Conservation (phyloP, 192 early-diverging fungal genomes). For the Backusella psychrophila region DNA sequence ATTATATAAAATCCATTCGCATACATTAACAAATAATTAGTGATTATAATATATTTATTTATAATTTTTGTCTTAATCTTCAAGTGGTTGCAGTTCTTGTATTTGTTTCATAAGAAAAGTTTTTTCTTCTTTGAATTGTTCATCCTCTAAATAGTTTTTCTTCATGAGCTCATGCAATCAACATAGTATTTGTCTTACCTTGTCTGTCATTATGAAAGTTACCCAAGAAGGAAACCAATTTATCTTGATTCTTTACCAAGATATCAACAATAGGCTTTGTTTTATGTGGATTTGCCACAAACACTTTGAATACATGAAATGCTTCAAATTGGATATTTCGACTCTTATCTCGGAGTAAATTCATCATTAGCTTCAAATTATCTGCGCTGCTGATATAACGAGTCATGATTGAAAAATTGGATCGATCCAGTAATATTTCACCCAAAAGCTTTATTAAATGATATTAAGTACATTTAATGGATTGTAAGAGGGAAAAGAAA, state of each 20-base stretch:
- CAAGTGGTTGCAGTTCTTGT: slow-evolving; percentile 40
- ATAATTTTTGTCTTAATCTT: slow-evolving; percentile 12
- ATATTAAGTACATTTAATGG: background rate
- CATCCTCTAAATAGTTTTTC: slow-evolving; percentile 68
- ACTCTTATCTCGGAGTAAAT: slow-evolving; percentile 88
- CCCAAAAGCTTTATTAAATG: slow-evolving; percentile 71
- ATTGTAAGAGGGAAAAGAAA: background rate
- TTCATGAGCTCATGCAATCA: background rate
- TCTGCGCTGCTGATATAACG: slow-evolving; percentile 87
- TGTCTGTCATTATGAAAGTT: slow-evolving; percentile 96
- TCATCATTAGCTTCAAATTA: slow-evolving; percentile 99
- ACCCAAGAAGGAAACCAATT: slow-evolving; percentile 79
- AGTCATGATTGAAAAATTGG: slow-evolving; percentile 95
- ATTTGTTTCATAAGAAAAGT: slow-evolving; percentile 93
- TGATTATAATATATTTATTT: background rate
- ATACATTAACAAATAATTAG: background rate
- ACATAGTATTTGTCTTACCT: slow-evolving; percentile 48
- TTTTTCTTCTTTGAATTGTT: slow-evolving; percentile 99
- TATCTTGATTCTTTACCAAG: slow-evolving; percentile 89
- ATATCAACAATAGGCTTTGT: slow-evolving; percentile 90
- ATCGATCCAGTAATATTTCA: slow-evolving; percentile 93
- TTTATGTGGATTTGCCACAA: slow-evolving; percentile 98
- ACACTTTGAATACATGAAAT: slow-evolving; percentile 99
- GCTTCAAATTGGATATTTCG: slow-evolving; percentile 99
- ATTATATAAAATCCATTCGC: background rate